Evolutionary conservation across 2,329 filamentous ascomycete species (phyloP), one percentile per base, ranked within the genome.

Genomic region (Diaporthe velutina): DNA sequence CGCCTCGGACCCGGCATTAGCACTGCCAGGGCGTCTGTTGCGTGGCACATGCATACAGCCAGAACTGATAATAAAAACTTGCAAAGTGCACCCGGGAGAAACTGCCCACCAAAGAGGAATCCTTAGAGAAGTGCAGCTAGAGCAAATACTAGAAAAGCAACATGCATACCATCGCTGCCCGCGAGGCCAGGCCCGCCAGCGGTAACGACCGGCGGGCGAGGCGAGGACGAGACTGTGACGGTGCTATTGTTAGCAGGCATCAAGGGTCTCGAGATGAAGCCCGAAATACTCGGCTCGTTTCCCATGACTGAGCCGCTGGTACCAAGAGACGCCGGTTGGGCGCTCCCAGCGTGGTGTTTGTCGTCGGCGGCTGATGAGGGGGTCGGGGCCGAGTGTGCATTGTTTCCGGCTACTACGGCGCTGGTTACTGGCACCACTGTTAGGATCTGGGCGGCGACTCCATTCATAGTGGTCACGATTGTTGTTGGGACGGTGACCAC

Each of bases 401-500:
- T n/a, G 9, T 45, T 22, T 0, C 15, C 25, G 9, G 15, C 40
- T 7, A n/a, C 28, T 22, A 38, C 1, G 45, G 61, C 22, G 30
- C 28, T 67, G 12, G 61, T 67, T 30, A 67, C 61, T 15, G 45
- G 61, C 1, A 52, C n/a, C 19, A 67, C 30, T 2, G 61, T 52
- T 30, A 67, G 28, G 30, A 50, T 25, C 28, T 35, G 19, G 19
- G 30, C n/a, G 13, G 61, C 8, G 10, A n/a, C 12, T 12, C 61
- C 61, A 9, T 52, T 50, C 6, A 35, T 50, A 19, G 17, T 50
- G 22, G 61, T 52, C 3, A 52, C 22, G 12, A 52, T 50, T 1
- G 61, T 67, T 17, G 61, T 52, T 10, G 42, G 61, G 28, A 67
- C 61, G 22, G 30, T 35, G 30, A 52, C n/a, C 7, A 67, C 13